Evolutionary conservation across 805 yeast species (phyloP), one percentile per base, ranked within the genome.

Genomic region (Debaryomyces prosopidis): DNA sequence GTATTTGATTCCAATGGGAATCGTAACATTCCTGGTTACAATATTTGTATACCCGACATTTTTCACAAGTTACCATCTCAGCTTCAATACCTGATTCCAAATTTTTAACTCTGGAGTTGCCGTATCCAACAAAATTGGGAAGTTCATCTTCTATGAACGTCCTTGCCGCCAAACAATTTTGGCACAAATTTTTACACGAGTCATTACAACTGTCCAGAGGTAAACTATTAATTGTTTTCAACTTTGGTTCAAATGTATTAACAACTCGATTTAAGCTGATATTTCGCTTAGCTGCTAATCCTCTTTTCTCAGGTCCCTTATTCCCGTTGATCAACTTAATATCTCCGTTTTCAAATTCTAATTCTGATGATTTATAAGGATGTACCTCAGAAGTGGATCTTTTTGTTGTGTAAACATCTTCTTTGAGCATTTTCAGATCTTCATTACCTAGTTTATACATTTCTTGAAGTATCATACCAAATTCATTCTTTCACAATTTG

Each of bases 241-340:
- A 14, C 18, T 18, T 27, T 3, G 44, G 36, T 5, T 14, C 20
- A 30, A 44, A 39, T 10, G 28, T 19, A 14, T 12, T 20, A 9
- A 38, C 20, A 8, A 12, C 5, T 27, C 12, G 18, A 7, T 11
- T 14, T 3, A 9, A 20, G 15, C n/a, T 27, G 2, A 38, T 12
- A 9, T 12, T 28, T 26, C 17, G n/a, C 14, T 11, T n/a, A 12
- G 39, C 16, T 6, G 39, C 18, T 19, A 39, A 5, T 8, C 44
- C 47, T 33, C 46, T 38, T 31, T 20, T 43, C 10, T 16, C 36
- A 16, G 46, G 46, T 19, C 46, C 46, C 4, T 31, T 20, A n/a
- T 43, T 17, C 9, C 31, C 8, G 17, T 43, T 16, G 17, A 30
- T 37, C 12, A 43, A 5, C 9, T 43, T 10, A 15, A 43, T 11